phyloP scores from a whole-genome alignment of 202 grass and related monocot genomes.

The Thinopyrum obtusiflorum region DNA sequence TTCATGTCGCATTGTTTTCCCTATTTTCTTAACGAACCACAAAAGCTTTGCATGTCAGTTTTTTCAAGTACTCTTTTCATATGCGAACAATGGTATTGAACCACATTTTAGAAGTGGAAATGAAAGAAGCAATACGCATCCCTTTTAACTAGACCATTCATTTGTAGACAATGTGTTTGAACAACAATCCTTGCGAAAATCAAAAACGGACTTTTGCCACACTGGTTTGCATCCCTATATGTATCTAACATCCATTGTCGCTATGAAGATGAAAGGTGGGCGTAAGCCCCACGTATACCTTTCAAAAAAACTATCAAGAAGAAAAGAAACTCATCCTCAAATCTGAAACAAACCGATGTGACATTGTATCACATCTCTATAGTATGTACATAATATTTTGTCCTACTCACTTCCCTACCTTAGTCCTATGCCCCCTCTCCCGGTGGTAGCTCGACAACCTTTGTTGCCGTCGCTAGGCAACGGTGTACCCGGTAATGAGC shows the following conservation, averaged over 20 bases:
- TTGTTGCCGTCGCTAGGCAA: constrained; percentile 19
- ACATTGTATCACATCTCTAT: constrained; percentile 35
- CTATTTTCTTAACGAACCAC: not conserved
- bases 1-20: constrained; percentile 13
- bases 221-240: constrained; percentile 23
- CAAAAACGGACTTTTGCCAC: constrained; percentile 28
- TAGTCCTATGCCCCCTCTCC: constrained; percentile 37
- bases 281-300: no score
- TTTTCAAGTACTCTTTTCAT: not conserved
- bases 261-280: constrained; percentile 32
- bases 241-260: constrained; percentile 25
- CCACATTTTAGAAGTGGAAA: not conserved
- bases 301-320: constrained; percentile 23
- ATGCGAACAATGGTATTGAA: not conserved
- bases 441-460: constrained; percentile 40
- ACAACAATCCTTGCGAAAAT: constrained; percentile 34
- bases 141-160: constrained; percentile 2
- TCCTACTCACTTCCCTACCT: constrained; percentile 2
- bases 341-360: constrained; percentile 35
- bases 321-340: constrained; percentile 19
- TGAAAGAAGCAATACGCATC: not conserved
- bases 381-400: constrained; percentile 30
- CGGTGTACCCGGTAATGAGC: constrained; percentile 17
- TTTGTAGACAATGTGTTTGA: constrained; percentile 23
- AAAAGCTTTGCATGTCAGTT: not conserved